phyloP scores from a whole-genome alignment of 768 basidiomycete species.

The Boletus huronensis region DNA sequence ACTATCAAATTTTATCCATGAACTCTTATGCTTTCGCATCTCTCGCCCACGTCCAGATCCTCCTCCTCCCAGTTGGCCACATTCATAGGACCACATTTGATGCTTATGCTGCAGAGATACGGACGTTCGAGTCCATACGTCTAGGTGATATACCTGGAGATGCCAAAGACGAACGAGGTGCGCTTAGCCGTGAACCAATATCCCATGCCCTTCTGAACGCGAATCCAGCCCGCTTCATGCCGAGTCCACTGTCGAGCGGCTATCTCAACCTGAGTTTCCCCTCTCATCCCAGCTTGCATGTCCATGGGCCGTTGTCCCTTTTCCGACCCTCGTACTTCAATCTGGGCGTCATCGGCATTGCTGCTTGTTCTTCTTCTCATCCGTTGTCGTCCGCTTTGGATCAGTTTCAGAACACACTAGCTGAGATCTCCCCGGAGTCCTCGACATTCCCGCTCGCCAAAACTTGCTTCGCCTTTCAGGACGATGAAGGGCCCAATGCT shows the following conservation, averaged over 20 bases:
- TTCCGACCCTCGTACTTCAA: constrained; percentile 80
- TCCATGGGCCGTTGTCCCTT: constrained; percentile 65
- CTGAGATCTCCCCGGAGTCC: constrained; percentile 62
- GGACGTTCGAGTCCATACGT: constrained; percentile 66
- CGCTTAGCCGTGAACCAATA: constrained; percentile 14
- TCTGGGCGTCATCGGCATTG: constrained; percentile 84
- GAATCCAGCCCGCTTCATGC: constrained; percentile 74
- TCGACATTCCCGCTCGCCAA: constrained; percentile 75
- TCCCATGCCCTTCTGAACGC: not conserved
- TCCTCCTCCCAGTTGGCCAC: constrained; percentile 81
- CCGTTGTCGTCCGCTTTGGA: constrained; percentile 50
- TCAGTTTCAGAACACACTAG: constrained; percentile 63
- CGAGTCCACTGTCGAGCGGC: constrained; percentile 69
- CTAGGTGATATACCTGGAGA: constrained; percentile 83
- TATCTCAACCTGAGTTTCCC: constrained; percentile 78
- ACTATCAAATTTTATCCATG: constrained; percentile 40
- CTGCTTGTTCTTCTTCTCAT: constrained; percentile 59
- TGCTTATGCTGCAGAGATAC: constrained; percentile 69
- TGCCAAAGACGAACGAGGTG: constrained; percentile 73
- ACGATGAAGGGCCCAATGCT: constrained; percentile 47
- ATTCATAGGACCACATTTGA: constrained; percentile 71
- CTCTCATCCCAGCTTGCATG: constrained; percentile 67
- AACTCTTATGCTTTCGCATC: constrained; percentile 73
- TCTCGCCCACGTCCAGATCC: constrained; percentile 79
- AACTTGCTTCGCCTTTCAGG: constrained; percentile 84